phyloP scores from a whole-genome alignment of 148 eudicot genomes.

The Rhododendron mucronatum region DNA sequence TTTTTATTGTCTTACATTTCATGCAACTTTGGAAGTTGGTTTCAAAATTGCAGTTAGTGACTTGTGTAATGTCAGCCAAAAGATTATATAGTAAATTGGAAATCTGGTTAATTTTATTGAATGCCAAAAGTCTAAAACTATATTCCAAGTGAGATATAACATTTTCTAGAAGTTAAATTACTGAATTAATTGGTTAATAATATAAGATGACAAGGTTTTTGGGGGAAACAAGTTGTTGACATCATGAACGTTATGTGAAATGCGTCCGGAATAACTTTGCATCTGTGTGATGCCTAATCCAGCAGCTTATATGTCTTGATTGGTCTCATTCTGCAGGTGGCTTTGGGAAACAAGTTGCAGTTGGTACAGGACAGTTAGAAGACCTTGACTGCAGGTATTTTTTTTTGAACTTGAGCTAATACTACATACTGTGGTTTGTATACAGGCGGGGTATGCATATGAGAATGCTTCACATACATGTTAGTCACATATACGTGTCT shows the following conservation, averaged over 20 bases:
- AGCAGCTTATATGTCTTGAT: not conserved
- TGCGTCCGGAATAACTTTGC: not conserved
- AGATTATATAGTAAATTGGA: not conserved
- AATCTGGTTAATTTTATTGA: not conserved
- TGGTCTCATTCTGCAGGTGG: constrained; percentile 32
- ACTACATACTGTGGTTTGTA: not conserved
- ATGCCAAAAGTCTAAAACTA: not conserved
- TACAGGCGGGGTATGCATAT: not conserved
- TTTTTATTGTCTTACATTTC: not conserved
- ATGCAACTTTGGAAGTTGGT: not conserved
- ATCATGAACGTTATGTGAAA: not conserved
- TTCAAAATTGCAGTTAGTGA: not conserved
- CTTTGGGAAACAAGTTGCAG: constrained; percentile 59
- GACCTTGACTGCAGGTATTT: constrained; percentile 76
- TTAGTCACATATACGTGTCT: not conserved
- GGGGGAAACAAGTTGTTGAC: not conserved
- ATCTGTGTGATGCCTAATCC: not conserved
- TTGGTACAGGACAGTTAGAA: constrained; percentile 72
- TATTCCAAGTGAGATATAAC: not conserved
- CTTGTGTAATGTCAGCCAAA: not conserved
- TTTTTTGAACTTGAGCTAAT: not conserved
- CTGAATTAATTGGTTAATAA: not conserved
- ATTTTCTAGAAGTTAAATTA: not conserved
- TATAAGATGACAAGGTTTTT: not conserved
- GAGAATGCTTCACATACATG: not conserved